phyloP scores from a whole-genome alignment of 345 rosid genomes.

The Geranium brycei region DNA sequence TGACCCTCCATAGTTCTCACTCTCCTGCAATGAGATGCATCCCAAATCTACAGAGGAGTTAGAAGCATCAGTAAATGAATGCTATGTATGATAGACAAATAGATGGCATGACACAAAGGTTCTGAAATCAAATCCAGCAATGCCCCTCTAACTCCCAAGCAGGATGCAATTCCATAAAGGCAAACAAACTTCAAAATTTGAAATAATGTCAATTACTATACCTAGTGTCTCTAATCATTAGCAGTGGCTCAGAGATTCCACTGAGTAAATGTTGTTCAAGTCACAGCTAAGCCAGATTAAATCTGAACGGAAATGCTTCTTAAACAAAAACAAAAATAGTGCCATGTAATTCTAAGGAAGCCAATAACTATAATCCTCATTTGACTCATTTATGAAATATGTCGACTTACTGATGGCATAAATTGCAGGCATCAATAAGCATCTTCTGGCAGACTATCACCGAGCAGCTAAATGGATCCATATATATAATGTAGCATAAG shows the following conservation, averaged over 20 bases:
- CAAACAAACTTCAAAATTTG: not conserved
- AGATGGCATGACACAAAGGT: not conserved
- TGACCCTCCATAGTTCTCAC: constrained; percentile 97
- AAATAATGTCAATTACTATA: not conserved
- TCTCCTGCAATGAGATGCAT: constrained; percentile 66
- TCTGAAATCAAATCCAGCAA: not conserved
- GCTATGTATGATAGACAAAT: too few species aligned
- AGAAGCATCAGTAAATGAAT: constrained; percentile 2
- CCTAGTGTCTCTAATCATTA: too few species aligned
- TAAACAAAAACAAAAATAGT: too few species aligned
- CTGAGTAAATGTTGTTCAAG: too few species aligned
- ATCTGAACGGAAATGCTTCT: too few species aligned
- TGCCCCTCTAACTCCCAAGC: not conserved
- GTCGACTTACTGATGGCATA: not conserved
- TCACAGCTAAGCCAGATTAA: not conserved
- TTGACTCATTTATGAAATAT: too few species aligned
- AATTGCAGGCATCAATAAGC: not conserved
- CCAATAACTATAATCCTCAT: not conserved
- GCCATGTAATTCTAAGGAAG: not conserved
- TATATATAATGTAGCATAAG: not conserved
- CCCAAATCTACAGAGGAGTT: constrained; percentile 60
- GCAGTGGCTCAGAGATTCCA: too few species aligned
- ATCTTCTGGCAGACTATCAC: too few species aligned
- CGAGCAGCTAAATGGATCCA: not conserved
- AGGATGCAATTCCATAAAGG: not conserved